Evolutionary conservation across 129 eudicot genomes (phyloP).

Genomic region (Helichrysum umbraculigerum): DNA sequence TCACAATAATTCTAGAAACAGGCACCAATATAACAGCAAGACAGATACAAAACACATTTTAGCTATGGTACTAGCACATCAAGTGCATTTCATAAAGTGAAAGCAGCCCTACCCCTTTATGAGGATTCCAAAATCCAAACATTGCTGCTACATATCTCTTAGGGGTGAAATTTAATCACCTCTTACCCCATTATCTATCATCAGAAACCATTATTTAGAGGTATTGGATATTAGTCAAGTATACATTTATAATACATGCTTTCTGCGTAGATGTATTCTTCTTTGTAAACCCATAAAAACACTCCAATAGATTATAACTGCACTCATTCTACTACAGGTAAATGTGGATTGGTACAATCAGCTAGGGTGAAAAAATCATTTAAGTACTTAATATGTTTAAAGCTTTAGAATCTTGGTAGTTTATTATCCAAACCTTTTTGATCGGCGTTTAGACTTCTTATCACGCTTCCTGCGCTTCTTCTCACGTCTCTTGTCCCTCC

Average conservation of each 20-base stretch:
- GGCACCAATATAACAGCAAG: not conserved
- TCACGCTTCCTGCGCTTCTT: constrained; percentile 76
- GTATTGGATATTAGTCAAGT: not conserved
- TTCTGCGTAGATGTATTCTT: not conserved
- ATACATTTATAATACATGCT: not conserved
- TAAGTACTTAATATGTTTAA: not conserved
- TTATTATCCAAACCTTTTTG: constrained; percentile 58
- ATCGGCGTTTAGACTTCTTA: constrained; percentile 68
- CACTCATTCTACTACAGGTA: constrained; percentile 5
- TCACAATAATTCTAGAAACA: not conserved
- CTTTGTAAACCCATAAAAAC: not conserved
- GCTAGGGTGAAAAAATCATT: not conserved
- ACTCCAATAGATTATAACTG: not conserved
- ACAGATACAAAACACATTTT: not conserved
- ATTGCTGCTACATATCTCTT: not conserved
- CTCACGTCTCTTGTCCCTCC: constrained; percentile 64
- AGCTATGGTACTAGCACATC: not conserved
- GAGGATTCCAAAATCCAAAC: constrained; percentile 16
- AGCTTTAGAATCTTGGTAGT: not conserved
- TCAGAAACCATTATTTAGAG: constrained; percentile 3
- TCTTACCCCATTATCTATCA: not conserved
- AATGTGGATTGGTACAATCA: not conserved
- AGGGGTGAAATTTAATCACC: not conserved
- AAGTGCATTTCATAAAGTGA: not conserved
- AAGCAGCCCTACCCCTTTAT: constrained; percentile 7